Conservation (phyloP, 2,329 filamentous ascomycete species). For the Parafenestella ontariensis region DNA sequence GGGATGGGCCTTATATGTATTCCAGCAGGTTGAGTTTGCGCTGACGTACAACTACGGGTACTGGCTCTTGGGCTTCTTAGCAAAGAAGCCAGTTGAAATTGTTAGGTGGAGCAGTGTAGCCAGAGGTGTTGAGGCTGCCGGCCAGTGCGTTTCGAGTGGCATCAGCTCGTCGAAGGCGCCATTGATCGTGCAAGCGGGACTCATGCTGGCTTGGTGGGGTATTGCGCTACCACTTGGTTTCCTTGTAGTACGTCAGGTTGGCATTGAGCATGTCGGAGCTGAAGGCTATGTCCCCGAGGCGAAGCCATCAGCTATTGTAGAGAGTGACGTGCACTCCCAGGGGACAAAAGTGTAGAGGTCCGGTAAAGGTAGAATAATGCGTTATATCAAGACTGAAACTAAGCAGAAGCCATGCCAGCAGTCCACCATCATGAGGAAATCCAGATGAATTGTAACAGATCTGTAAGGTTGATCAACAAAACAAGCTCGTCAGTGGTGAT, state of each 20-base stretch:
- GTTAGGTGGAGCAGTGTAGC: conserved; percentile 32
- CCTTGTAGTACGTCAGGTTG: conserved; percentile 31
- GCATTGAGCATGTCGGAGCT: conserved; percentile 18
- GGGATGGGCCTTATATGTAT: conserved; percentile 43
- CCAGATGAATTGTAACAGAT: too few species aligned
- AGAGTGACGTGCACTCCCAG: not conserved
- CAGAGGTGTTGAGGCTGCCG: conserved; percentile 36
- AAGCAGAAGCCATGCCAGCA: too few species aligned
- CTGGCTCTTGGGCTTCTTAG: conserved; percentile 43
- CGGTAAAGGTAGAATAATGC: too few species aligned
- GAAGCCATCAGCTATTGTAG: not conserved
- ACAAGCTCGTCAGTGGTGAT: too few species aligned
- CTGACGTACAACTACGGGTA: conserved; percentile 47
- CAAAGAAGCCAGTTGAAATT: conserved; percentile 30
- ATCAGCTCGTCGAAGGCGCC: conserved; percentile 41
- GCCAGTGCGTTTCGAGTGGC: conserved; percentile 36
- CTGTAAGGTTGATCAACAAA: too few species aligned
- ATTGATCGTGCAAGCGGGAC: conserved; percentile 22
- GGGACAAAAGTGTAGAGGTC: not conserved
- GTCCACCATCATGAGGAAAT: too few species aligned
- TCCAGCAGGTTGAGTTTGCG: conserved; percentile 43
- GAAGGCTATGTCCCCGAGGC: conserved; percentile 9
- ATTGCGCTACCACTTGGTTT: conserved; percentile 29
- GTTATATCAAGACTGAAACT: too few species aligned
- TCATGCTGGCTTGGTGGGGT: conserved; percentile 36